These are phyloP conservation scores for Nakazawaea wyomingensis DNA, from an alignment of 805 yeast species.

Conservation along the genomic window DNA sequence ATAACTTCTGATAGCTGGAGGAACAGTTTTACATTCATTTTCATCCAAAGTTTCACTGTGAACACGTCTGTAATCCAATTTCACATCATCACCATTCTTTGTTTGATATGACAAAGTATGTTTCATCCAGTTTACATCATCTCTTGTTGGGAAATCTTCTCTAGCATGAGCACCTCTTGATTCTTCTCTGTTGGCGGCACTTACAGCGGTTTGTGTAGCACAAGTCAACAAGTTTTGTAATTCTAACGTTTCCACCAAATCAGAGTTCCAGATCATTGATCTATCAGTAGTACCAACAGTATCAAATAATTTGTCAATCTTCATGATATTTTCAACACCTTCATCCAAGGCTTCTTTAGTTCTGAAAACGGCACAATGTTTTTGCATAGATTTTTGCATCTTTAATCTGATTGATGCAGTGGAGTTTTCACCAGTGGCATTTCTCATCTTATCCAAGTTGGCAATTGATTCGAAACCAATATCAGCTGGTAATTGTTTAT, in stretches of 20 bases:
- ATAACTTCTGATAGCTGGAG: constrained; percentile 95
- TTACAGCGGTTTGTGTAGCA: constrained; percentile 91
- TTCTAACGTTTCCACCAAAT: constrained; percentile 92
- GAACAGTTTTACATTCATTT: constrained; percentile 89
- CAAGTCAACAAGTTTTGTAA: constrained; percentile 94
- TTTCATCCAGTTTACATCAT: constrained; percentile 96
- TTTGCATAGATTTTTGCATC: constrained; percentile 97
- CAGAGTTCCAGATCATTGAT: constrained; percentile 99
- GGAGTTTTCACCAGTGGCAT: constrained; percentile 71
- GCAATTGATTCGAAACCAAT: constrained; percentile 87
- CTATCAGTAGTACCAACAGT: constrained; percentile 88
- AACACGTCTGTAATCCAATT: constrained; percentile 81
- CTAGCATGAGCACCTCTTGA: constrained; percentile 99
- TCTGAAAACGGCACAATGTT: constrained; percentile 95
- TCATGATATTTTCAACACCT: constrained; percentile 77
- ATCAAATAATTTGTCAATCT: constrained; percentile 66
- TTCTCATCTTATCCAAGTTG: constrained; percentile 84
- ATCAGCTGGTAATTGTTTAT: constrained; percentile 75
- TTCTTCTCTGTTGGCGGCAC: constrained; percentile 94
- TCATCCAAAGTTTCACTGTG: constrained; percentile 81
- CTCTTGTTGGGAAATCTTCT: constrained; percentile 95
- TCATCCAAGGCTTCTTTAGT: constrained; percentile 85
- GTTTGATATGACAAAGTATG: constrained; percentile 93
- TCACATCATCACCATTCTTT: constrained; percentile 62
- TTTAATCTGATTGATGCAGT: constrained; percentile 86